These are phyloP conservation scores for Edaphochlamys debaryana DNA, from an alignment of 139 green algal species.

Conservation along the genomic window DNA sequence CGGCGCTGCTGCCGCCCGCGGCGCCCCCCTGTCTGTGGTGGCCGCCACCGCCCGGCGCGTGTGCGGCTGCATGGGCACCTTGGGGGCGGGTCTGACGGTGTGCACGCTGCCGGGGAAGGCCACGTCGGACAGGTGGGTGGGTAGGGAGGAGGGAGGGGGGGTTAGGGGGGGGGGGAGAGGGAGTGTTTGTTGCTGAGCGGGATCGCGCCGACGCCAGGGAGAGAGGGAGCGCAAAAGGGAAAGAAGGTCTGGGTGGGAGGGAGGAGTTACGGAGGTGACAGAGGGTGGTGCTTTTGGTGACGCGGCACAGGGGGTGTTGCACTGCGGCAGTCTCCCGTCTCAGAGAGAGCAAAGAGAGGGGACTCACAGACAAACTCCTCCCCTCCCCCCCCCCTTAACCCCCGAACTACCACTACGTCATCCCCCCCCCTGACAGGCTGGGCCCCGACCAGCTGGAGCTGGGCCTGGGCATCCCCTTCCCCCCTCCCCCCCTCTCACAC, in stretches of 20 bases:
- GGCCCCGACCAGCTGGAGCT: too few species aligned
- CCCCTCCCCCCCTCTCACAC: constrained; percentile 11
- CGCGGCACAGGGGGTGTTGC: too few species aligned
- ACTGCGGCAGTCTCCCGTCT: too few species aligned
- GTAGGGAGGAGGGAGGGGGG: background rate
- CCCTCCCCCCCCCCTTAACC: background rate
- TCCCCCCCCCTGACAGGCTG: too few species aligned
- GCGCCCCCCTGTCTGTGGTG: constrained; percentile 69
- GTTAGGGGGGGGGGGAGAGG: too few species aligned
- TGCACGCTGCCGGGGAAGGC: constrained; percentile 76
- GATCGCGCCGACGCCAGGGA: too few species aligned
- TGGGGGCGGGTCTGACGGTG: constrained; percentile 75
- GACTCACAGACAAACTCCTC: background rate
- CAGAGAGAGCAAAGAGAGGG: too few species aligned
- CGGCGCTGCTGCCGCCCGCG: constrained; percentile 76
- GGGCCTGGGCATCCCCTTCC: constrained; percentile 59
- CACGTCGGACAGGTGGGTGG: constrained; percentile 42
- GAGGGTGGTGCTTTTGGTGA: too few species aligned
- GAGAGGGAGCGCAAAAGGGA: background rate
- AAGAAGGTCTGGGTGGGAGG: too few species aligned
- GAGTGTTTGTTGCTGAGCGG: too few species aligned
- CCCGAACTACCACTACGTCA: constrained; percentile 44
- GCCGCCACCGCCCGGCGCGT: constrained; percentile 52
- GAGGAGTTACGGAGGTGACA: too few species aligned
- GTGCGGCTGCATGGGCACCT: constrained; percentile 61